A percentile compares a stretch with the other conserved stretches of the same genome.
These are phyloP conservation scores for Colletotrichum musicola DNA, from an alignment of 2,329 filamentous ascomycete species.

Conservation along the genomic window DNA sequence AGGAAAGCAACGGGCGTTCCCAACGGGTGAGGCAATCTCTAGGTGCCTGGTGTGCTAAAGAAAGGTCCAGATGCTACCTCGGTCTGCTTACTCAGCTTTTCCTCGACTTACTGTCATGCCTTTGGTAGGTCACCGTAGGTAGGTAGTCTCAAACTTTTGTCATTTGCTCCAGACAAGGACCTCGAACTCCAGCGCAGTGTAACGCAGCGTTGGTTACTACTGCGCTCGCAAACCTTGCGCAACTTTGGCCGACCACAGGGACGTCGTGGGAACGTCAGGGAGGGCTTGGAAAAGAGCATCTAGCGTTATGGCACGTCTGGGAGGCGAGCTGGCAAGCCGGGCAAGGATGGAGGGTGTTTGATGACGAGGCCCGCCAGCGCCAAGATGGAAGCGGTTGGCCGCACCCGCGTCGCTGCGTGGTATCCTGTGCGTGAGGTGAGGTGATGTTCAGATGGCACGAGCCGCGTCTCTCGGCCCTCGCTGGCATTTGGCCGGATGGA, in stretches of 20 bases:
- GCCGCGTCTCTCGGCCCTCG: slow-evolving; percentile 34
- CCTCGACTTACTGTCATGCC: too few relatives aligned
- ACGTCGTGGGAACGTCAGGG: not conserved
- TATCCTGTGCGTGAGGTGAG: not conserved
- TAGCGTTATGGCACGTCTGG: not conserved
- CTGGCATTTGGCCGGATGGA: slow-evolving; percentile 20
- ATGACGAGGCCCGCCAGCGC: slow-evolving; percentile 36
- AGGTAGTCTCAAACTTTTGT: too few relatives aligned
- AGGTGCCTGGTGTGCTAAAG: too few relatives aligned
- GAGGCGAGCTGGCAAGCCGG: slow-evolving; percentile 5
- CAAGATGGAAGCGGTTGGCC: slow-evolving; percentile 26
- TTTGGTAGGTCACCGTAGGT: too few relatives aligned
- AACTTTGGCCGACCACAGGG: slow-evolving; percentile 1
- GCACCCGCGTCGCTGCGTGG: not conserved
- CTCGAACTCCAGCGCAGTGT: not conserved
- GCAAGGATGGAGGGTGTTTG: slow-evolving; percentile 28
- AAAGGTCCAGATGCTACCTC: too few relatives aligned
- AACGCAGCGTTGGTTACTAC: slow-evolving; percentile 1
- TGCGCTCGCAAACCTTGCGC: slow-evolving; percentile 8
- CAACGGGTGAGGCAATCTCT: too few relatives aligned
- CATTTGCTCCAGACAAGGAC: too few relatives aligned
- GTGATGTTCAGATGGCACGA: slow-evolving; percentile 37
- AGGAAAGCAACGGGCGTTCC: too few relatives aligned
- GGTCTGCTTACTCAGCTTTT: too few relatives aligned
- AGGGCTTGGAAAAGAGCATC: not conserved